Evolutionary conservation across 2,329 filamentous ascomycete genomes (phyloP).

Genomic region (Aspergillus sp.): DNA sequence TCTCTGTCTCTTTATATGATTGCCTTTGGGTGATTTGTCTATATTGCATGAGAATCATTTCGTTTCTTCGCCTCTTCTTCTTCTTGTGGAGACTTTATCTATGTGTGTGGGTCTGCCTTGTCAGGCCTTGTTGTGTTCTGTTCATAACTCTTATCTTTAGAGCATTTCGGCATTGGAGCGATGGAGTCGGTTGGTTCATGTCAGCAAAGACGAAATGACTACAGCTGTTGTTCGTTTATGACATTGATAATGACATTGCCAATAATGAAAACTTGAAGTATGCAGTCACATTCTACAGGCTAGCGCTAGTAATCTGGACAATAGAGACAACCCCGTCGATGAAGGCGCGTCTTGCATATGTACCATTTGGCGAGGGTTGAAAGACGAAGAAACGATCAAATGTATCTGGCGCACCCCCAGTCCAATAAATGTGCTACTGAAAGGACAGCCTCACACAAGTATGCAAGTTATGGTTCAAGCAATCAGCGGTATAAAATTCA

Average conservation of each 20-base stretch:
- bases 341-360: not conserved
- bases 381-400: not conserved
- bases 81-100: not conserved
- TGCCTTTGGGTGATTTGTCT: not conserved
- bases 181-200: conserved; percentile 10
- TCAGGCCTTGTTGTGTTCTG: not conserved
- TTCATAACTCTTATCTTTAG: not conserved
- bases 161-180: conserved; percentile 10
- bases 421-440: not conserved
- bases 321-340: not conserved
- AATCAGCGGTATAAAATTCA: not conserved
- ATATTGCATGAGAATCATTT: not conserved
- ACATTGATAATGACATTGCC: not conserved
- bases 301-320: not conserved
- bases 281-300: not conserved
- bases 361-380: not conserved
- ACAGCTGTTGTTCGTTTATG: not conserved
- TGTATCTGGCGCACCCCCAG: not conserved
- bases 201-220: conserved; percentile 7
- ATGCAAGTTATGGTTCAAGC: not conserved
- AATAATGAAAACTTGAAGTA: not conserved
- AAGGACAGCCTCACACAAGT: not conserved
- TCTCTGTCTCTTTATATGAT: no score
- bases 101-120: not conserved
- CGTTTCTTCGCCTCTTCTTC: not conserved